Percentiles rank a stretch among this genome's conserved stretches.
These are phyloP conservation scores for Lachnellula arida DNA, from an alignment of 2,329 filamentous ascomycete genomes.

Conservation along the genomic window DNA sequence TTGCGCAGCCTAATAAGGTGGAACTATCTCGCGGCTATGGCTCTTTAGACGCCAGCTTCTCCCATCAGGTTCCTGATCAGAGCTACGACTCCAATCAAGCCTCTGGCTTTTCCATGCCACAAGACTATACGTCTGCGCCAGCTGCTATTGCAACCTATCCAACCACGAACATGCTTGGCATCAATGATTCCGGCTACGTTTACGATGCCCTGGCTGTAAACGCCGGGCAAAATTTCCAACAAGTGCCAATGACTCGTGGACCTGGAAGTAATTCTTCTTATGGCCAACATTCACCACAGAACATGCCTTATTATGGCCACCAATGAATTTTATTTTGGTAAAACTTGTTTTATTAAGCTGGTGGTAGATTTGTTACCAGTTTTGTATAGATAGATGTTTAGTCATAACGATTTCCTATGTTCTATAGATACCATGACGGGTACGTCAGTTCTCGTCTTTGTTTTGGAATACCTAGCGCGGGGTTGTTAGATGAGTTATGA, in stretches of 20 bases:
- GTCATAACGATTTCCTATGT: conserved; percentile 10
- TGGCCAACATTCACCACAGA: conserved; percentile 21
- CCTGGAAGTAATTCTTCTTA: conserved; percentile 27
- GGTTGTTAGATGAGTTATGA: conserved; percentile 1
- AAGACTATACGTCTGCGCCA: conserved; percentile 24
- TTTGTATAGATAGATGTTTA: conserved; percentile 3
- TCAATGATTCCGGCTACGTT: conserved; percentile 18
- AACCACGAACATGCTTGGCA: conserved; percentile 21
- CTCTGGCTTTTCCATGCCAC: conserved; percentile 20
- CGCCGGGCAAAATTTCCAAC: conserved; percentile 17
- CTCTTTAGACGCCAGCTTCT: conserved; percentile 17
- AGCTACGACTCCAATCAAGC: conserved; percentile 17
- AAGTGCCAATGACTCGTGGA: conserved; percentile 25
- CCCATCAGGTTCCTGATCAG: conserved; percentile 16
- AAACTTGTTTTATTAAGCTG: not conserved
- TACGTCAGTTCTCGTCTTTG: conserved; percentile 7
- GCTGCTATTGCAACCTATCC: conserved; percentile 21
- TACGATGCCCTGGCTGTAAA: conserved; percentile 23
- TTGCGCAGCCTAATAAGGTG: conserved; percentile 15
- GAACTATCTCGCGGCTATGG: conserved; percentile 16
- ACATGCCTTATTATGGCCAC: conserved; percentile 20
- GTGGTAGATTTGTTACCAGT: not conserved
- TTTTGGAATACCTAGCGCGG: not conserved
- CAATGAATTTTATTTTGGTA: conserved; percentile 10
- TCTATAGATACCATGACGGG: conserved; percentile 26